These are phyloP conservation scores for Pyrus pyrifolia DNA, from an alignment of 306 rosid species.

Conservation along the genomic window DNA sequence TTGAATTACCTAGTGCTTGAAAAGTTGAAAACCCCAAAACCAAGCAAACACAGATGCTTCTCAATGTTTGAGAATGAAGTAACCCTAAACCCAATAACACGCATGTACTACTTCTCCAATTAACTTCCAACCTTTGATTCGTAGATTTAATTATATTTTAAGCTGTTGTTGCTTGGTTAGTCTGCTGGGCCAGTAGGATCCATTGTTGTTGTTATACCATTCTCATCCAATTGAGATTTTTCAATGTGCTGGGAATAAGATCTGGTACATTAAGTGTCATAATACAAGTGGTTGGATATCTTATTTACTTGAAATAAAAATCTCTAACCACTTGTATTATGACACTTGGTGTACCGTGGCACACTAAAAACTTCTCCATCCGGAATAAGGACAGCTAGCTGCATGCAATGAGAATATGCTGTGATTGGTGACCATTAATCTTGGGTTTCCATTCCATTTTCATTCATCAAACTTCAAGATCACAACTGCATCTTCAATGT, in stretches of 20 bases:
- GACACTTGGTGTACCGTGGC: too few relatives aligned
- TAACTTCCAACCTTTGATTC: not conserved
- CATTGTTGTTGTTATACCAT: not conserved
- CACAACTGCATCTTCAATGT: not conserved
- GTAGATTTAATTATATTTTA: too few relatives aligned
- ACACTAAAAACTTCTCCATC: not conserved
- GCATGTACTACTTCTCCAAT: not conserved
- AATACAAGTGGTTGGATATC: too few relatives aligned
- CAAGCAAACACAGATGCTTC: slow-evolving; percentile 14
- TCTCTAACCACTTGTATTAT: too few relatives aligned
- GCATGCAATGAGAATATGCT: slow-evolving; percentile 1
- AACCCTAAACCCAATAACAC: not conserved
- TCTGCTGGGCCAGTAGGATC: slow-evolving; percentile 27
- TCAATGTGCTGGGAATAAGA: too few relatives aligned
- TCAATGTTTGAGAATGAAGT: not conserved
- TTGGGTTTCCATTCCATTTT: not conserved
- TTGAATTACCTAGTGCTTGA: not conserved
- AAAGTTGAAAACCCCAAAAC: not conserved
- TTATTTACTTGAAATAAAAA: too few relatives aligned
- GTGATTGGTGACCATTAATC: not conserved
- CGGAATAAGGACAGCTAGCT: slow-evolving; percentile 11
- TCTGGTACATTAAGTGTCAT: too few relatives aligned
- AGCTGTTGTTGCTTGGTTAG: not conserved
- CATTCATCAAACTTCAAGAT: not conserved
- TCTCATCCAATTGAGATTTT: not conserved